These are phyloP conservation scores for Clathrospora elynae DNA, from an alignment of 2,329 filamentous ascomycete species.

Conservation along the genomic window DNA sequence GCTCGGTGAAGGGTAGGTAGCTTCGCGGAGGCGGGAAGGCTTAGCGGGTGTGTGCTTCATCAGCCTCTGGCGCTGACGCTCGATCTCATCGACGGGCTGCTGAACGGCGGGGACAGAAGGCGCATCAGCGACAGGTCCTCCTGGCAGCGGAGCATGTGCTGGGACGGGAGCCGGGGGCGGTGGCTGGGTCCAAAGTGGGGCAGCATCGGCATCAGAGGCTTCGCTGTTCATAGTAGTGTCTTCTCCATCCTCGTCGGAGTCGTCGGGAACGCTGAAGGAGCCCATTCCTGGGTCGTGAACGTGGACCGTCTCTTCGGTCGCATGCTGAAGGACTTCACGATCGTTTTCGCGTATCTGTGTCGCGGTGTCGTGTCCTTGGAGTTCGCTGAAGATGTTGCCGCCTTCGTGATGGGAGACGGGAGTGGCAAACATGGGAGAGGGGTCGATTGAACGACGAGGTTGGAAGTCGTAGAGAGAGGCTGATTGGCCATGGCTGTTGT, in stretches of 20 bases:
- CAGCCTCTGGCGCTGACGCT: constrained; percentile 35
- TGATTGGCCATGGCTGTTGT: constrained; percentile 32
- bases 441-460: constrained; percentile 37
- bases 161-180: constrained; percentile 45
- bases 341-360: constrained; percentile 21
- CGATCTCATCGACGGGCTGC: constrained; percentile 30
- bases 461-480: constrained; percentile 32
- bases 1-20: constrained; percentile 42
- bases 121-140: constrained; percentile 11
- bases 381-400: constrained; percentile 39
- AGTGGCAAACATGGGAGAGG: constrained; percentile 42
- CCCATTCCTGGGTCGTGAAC: constrained; percentile 19
- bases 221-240: constrained; percentile 21
- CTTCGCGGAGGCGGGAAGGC: constrained; percentile 41
- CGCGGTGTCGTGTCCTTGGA: constrained; percentile 22
- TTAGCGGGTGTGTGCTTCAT: constrained; percentile 45
- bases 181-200: constrained; percentile 40
- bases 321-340: constrained; percentile 19
- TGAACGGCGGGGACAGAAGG: constrained; percentile 9
- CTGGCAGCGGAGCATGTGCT: constrained; percentile 41
- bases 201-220: constrained; percentile 20
- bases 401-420: constrained; percentile 22
- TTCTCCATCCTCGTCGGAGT: constrained; percentile 31
- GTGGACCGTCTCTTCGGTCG: constrained; percentile 15
- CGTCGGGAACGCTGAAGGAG: constrained; percentile 33